Evolutionary conservation across 179 eudicot species (phyloP), one percentile per base, ranked within the genome.

Genomic region (Heliamphora pulchella): DNA sequence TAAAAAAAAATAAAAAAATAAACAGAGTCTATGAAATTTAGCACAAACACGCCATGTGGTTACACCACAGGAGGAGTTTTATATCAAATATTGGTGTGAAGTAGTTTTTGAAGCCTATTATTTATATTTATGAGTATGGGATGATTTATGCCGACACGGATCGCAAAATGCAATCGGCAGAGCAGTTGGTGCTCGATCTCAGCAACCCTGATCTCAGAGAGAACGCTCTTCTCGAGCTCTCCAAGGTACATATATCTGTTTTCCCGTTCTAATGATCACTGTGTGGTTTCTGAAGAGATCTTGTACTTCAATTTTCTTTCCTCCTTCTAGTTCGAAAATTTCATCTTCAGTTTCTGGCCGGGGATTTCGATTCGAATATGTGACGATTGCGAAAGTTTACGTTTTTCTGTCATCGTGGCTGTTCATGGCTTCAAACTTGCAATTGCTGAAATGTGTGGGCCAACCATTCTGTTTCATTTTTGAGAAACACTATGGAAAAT

Each of bases 191-290:
- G 3, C 92, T 91, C 62, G 98, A 95, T 80, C 95, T 95, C 59
- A 88, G 95, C 79, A 88, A 90, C 58, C 97, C 98, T 39, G 98
- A 93, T 68, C 92, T 96, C 74, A 87, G 98, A 59, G 97, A 95
- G 83, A 91, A 95, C 82, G 98, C 97, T 9, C 97, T 94, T 74
- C 94, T 93, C 20, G 98, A 94, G 81, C 94, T 94, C 55, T 91
- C 98, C 41, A 95, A 95, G 97, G 98, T 92, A 67, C 44, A 1
- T 44, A 1, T 48, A 13, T 62, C 39, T 43, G 20, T n/a, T 3
- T 77, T 4, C 63, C 43, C 1, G 18, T 63, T 18, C 57, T 2
- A 61, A 44, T 69, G 51, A 17, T 18, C 57, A 46, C 2, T 10
- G 69, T 18, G 14, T 76, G 31, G 79, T 17, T 1, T 31, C 31